Conservation (phyloP, 2,329 filamentous ascomycete species). For the Dendryphion nanum region DNA sequence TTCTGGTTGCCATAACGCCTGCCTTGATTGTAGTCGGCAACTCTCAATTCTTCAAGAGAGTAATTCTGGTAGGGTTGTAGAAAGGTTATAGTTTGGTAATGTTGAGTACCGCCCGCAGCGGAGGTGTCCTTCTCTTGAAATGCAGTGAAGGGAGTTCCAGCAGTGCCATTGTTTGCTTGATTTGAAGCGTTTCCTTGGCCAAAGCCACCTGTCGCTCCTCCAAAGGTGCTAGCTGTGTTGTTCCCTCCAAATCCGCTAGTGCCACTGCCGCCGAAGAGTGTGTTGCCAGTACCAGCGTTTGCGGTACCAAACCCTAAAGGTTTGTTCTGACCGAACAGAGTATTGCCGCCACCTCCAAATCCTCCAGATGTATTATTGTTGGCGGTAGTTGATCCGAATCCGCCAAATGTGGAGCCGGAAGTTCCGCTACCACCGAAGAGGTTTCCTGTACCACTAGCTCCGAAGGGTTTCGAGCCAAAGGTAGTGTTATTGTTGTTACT, state of each 20-base stretch:
- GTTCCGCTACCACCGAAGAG: slow-evolving; percentile 32
- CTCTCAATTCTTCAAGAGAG: slow-evolving; percentile 67
- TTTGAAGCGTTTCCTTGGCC: slow-evolving; percentile 6
- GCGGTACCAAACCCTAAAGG: slow-evolving; percentile 25
- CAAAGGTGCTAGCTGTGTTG: slow-evolving; percentile 16
- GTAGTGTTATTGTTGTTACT: slow-evolving; percentile 34
- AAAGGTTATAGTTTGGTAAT: slow-evolving; percentile 78
- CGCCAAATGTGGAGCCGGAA: slow-evolving; percentile 21
- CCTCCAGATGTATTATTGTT: slow-evolving; percentile 27
- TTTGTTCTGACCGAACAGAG: slow-evolving; percentile 33
- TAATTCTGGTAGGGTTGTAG: slow-evolving; percentile 82
- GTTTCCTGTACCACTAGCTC: slow-evolving; percentile 39
- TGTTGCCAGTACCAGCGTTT: slow-evolving; percentile 18
- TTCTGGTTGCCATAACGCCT: slow-evolving; percentile 79
- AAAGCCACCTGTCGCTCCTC: slow-evolving; percentile 8
- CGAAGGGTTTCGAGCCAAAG: slow-evolving; percentile 45
- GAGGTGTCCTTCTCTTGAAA: slow-evolving; percentile 69
- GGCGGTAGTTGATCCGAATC: slow-evolving; percentile 27
- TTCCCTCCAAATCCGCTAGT: slow-evolving; percentile 31
- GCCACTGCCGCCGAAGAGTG: slow-evolving; percentile 17
- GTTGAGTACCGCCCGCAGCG: slow-evolving; percentile 53
- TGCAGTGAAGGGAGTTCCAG: slow-evolving; percentile 62
- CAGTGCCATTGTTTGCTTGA: slow-evolving; percentile 60
- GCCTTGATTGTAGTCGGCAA: slow-evolving; percentile 87
- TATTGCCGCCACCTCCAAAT: slow-evolving; percentile 31